These are phyloP conservation scores for Neurospora pannonica DNA, from an alignment of 495 filamentous ascomycete genomes.

Conservation along the genomic window DNA sequence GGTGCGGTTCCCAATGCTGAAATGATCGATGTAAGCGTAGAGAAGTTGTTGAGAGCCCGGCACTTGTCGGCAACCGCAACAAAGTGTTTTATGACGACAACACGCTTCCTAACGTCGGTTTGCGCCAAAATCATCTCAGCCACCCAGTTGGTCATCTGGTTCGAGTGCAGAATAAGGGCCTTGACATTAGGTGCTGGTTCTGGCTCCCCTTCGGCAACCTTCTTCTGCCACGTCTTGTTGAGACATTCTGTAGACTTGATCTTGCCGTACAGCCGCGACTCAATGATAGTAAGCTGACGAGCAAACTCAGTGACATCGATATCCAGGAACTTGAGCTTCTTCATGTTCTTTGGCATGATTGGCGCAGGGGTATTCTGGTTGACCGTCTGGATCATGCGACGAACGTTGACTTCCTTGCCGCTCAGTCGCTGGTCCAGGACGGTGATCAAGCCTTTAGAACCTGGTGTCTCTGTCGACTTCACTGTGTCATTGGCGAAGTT, in stretches of 20 bases:
- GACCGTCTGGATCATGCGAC: slow-evolving; percentile 77
- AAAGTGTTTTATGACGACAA: slow-evolving; percentile 97
- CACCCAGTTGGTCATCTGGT: slow-evolving; percentile 98
- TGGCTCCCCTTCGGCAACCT: slow-evolving; percentile 66
- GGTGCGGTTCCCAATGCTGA: slow-evolving; percentile 89
- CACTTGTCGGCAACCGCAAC: slow-evolving; percentile 98
- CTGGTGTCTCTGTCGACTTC: slow-evolving; percentile 83
- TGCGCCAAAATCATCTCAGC: slow-evolving; percentile 99
- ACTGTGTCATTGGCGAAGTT: slow-evolving; percentile 86
- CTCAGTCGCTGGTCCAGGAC: slow-evolving; percentile 78
- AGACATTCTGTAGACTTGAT: slow-evolving; percentile 92
- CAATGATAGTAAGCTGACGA: slow-evolving; percentile 91
- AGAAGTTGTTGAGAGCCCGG: slow-evolving; percentile 88
- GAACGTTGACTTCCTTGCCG: slow-evolving; percentile 80
- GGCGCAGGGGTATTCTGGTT: slow-evolving; percentile 69
- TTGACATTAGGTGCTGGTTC: slow-evolving; percentile 94
- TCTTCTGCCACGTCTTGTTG: slow-evolving; percentile 98
- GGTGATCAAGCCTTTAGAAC: slow-evolving; percentile 67
- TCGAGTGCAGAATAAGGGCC: slow-evolving; percentile 91
- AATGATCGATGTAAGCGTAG: slow-evolving; percentile 95
- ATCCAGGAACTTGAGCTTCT: slow-evolving; percentile 97
- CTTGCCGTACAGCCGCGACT: slow-evolving; percentile 88
- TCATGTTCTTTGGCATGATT: slow-evolving; percentile 98
- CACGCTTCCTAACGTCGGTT: slow-evolving; percentile 84
- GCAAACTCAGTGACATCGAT: slow-evolving; percentile 95